Percentiles rank a stretch among this genome's conserved stretches.
phyloP scores from a whole-genome alignment of 2,329 filamentous ascomycete genomes.

The Pseudonectria buxi region DNA sequence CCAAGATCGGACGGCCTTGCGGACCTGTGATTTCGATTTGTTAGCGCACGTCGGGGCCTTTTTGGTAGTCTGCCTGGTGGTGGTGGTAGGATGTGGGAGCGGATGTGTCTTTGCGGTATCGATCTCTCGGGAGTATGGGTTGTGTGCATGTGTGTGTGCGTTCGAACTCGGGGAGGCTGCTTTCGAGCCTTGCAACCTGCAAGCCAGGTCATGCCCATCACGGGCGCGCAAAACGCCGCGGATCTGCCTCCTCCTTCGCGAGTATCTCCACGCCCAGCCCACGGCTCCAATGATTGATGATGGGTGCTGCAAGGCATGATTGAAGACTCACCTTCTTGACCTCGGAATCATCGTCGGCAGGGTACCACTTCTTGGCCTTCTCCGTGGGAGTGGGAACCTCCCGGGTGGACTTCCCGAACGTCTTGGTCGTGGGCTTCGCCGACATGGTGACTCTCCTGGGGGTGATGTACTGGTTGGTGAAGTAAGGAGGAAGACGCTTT shows the following conservation, averaged over 20 bases:
- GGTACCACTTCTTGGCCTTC: conserved; percentile 99
- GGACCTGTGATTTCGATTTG: conserved; percentile 56
- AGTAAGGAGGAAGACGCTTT: conserved; percentile 30
- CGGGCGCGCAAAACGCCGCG: conserved; percentile 9
- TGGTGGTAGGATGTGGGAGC: conserved; percentile 4
- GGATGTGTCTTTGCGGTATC: conserved; percentile 5
- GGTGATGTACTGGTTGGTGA: conserved; percentile 35
- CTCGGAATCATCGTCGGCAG: conserved; percentile 82
- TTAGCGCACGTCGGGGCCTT: conserved; percentile 19
- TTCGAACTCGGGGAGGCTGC: conserved; percentile 7
- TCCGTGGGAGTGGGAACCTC: conserved; percentile 78
- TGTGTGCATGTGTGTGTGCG: conserved; percentile 9
- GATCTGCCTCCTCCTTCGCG: conserved; percentile 5
- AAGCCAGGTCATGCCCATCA: conserved; percentile 4
- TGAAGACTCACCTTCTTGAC: conserved; percentile 82
- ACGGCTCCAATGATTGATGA: conserved; percentile 4
- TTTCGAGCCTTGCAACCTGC: conserved; percentile 8
- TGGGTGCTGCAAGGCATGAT: conserved; percentile 15
- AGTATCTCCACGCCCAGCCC: conserved; percentile 7
- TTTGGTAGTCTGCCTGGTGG: conserved; percentile 1
- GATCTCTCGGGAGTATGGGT: conserved; percentile 3
- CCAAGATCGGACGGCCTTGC: conserved; percentile 87
- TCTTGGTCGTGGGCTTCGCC: conserved; percentile 76
- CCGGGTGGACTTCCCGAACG: conserved; percentile 95
- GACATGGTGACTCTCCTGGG: conserved; percentile 57